Conservation (phyloP, 129 eudicot species). For the Tanacetum coccineum region DNA sequence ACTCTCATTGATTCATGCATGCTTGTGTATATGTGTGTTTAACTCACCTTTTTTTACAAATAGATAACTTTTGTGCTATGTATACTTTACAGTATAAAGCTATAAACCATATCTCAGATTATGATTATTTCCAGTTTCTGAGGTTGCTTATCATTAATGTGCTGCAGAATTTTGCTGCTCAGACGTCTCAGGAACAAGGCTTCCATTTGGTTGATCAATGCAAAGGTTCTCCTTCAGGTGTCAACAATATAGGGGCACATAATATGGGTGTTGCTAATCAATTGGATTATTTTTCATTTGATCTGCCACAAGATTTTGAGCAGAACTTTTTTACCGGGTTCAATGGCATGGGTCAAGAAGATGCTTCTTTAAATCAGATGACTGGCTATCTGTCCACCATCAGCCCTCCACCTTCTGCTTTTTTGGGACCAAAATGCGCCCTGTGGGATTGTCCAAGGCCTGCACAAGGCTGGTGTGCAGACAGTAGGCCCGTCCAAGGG, state of each 20-base stretch:
- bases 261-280: slow-evolving; percentile 38
- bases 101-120: background rate
- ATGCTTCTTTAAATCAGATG: slow-evolving; percentile 41
- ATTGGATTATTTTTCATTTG: slow-evolving; percentile 49
- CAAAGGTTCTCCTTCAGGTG: slow-evolving; percentile 50
- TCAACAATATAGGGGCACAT: slow-evolving; percentile 37
- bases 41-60: background rate
- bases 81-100: background rate
- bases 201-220: slow-evolving; percentile 45
- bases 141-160: background rate
- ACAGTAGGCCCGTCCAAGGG: slow-evolving; percentile 65
- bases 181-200: slow-evolving; percentile 48
- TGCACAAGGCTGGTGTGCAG: slow-evolving; percentile 64
- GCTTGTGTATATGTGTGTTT: background rate
- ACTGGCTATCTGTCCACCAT: slow-evolving; percentile 51
- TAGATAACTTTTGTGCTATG: background rate
- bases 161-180: slow-evolving; percentile 45
- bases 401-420: slow-evolving; percentile 90
- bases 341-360: slow-evolving; percentile 36
- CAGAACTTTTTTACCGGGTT: slow-evolving; percentile 45
- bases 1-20: background rate
- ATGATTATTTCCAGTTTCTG: no score
- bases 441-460: slow-evolving; percentile 99
- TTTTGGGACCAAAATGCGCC: slow-evolving; percentile 94
- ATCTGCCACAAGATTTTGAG: slow-evolving; percentile 49